Evolutionary conservation across 2,329 filamentous ascomycete genomes (phyloP), one percentile per base, ranked within the genome.

Genomic region (Cucurbitaria berberidis): DNA sequence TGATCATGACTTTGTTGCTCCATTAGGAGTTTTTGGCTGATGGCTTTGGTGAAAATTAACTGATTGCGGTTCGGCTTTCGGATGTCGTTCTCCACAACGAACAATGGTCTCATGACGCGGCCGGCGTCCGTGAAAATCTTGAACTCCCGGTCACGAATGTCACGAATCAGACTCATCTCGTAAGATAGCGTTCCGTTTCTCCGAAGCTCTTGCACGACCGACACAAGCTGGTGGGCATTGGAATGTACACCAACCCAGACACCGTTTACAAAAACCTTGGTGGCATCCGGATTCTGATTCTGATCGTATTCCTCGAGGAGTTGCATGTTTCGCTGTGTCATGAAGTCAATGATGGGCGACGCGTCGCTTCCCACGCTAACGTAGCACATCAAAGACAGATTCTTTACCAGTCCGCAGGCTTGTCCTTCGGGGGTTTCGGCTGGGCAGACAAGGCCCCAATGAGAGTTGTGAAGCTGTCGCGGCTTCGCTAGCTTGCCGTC

Each of bases 401-500:
- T 99, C 82, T 99, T 99, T 76, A 99, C 95, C 60, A 99, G 81
- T 78, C 95, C 95, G 80, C 95, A 99, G 77, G 95, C 95, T 76
- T 99, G 95, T 60, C 95, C 95, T 84, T 99, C 95, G 21, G 95
- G 95, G 15, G 95, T 99, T 75, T 99, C 95, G 26, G 95, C 93
- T 26, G 95, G 95, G 75, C 95, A 99, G 16, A 99, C 93, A 66
- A 98, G 80, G 59, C 95, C 95, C 95, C 95, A 99, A 73, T 99
- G 95, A 6, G 93, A 98, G 76, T 98, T 98, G 81, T 99, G 95
- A 60, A 99, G 84, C 78, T 99, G 96, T 55, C 95, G 90, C 34
- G 95, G 95, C 77, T 99, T 99, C 35, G 96, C 96, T 63, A 99
- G 89, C 77, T 99, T 99, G 64, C 95, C 96, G 77, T 99, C 96